Conservation (phyloP, 2,329 filamentous ascomycete genomes). For the Whalleya microplaca region DNA sequence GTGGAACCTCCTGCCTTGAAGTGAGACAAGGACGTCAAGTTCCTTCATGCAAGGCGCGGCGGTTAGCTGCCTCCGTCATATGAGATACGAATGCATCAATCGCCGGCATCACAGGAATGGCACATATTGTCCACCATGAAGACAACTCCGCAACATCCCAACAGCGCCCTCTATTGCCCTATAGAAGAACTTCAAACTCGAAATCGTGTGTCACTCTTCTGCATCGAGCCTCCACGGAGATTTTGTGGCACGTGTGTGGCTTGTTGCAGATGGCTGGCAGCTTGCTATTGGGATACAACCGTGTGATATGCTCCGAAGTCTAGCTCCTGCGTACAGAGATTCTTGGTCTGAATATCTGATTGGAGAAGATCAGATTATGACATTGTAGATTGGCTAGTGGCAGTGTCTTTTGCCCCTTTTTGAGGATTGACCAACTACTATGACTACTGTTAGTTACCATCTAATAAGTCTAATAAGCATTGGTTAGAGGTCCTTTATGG, state of each 20-base stretch:
- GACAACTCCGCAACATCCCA: neutral
- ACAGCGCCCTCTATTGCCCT: neutral
- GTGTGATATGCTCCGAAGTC: neutral
- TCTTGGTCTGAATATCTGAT: neutral
- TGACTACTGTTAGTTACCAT: too few species aligned
- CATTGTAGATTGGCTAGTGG: neutral
- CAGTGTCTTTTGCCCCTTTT: neutral
- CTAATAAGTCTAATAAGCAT: too few species aligned
- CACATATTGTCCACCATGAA: neutral
- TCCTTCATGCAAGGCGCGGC: neutral
- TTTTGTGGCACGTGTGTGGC: slow-evolving; percentile 31
- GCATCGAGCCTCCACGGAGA: slow-evolving; percentile 36
- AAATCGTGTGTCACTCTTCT: slow-evolving; percentile 23
- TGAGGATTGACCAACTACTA: too few species aligned
- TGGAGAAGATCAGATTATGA: neutral
- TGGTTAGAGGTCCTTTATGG: too few species aligned
- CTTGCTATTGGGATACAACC: neutral
- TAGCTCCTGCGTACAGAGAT: neutral
- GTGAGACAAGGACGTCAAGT: neutral
- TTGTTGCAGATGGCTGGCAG: slow-evolving; percentile 15
- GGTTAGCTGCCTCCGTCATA: neutral
- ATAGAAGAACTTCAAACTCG: slow-evolving; percentile 16
- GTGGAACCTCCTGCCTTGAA: neutral
- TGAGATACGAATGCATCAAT: neutral
- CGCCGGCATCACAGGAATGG: neutral